Base-by-base conservation (phyloP, 1,284 basidiomycete genomes). In the Pascua sp. region DNA sequence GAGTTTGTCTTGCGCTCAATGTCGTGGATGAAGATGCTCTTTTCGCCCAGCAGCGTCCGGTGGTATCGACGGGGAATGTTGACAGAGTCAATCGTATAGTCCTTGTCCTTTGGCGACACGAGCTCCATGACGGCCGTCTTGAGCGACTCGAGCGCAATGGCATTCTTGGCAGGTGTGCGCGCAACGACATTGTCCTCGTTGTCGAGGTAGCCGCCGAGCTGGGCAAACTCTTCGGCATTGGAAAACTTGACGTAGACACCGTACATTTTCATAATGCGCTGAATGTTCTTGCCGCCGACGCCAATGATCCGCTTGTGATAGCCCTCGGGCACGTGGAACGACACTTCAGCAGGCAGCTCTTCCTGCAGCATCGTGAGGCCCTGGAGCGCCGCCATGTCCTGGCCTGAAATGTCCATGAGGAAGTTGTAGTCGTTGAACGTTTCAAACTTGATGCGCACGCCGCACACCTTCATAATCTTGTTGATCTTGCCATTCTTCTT, bases 261-360 rank as follows among this genome's bases (percentile, higher is more conserved):
- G 70, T 90, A 97, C 77, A 96, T 94, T 81, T 98, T 98, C 95
- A 99, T 99, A 77, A 98, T 98, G 60, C 92, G 86, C 60, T 98
- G 95, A 59, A 99, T 98, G 78, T 95, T 98, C 72, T 94, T 90
- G 38, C 95, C 95, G 45, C 93, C 95, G 32, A 98, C 95, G 60
- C 95, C 95, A 67, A 99, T 99, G 76, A 98, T 98, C 61, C 96
- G 90, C 79, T 98, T 98, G 81, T 98, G 95, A 76, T 98, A 98
- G 50, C 87, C 86, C 78, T 99, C 95, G 18, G 96, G 95, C 9
- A 98, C 93, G 78, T 98, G 94, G 84, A 98, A 98, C 24, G 93
- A 97, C 53, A 97, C 90, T 77, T 98, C 95, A n/a, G 96, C 94
- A 1, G 95, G 95, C 16, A 98, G 80, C 77, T 98, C 95, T 75